Evolutionary conservation across 140 eudicot genomes (phyloP), one percentile per base, ranked within the genome.

Genomic region (Oenanthe javanica): DNA sequence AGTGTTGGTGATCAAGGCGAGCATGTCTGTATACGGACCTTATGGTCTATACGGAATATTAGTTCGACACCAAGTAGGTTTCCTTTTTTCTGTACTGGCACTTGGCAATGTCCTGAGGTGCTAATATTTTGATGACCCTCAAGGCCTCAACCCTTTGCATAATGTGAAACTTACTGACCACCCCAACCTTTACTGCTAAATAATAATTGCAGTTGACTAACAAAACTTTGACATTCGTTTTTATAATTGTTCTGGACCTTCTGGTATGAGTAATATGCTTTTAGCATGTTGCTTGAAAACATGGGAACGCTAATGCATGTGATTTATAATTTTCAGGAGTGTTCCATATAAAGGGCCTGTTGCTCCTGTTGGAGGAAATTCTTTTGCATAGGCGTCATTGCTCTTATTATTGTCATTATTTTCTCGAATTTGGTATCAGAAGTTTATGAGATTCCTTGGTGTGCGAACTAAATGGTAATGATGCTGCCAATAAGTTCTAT

Each of bases 301-400:
- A 31, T 38, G 8, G 1, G 23, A 4, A 5, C 0, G 59, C 52
- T 61, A 61, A 78, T 31, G 48, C 31, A 66, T 75, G 13, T 45
- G 43, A 46, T 15, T 21, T 72, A 38, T 31, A 45, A 80, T 83
- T 86, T 86, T 83, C 87, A 92, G 97, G 90, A 86, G 82, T 54
- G 82, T 88, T 79, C 87, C 84, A 82, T 81, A 87, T 15, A 90
- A 85, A 74, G 97, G 90, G 72, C 87, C 94, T 46, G 94, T 88
- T 54, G 92, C 94, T 77, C 82, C 92, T 46, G 40, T 89, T 64
- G 92, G 97, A 79, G 93, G 97, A 76, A 91, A 91, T 87, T 94
- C 97, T 5, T 91, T 91, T 82, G 97, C 91, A 57, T 91, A 89
- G 86, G 77, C 14, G 5, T 40, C 12, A 21, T 21, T 25, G 16